These are phyloP conservation scores for Stentor roeselii DNA, from an alignment of 73 alveolate species.

Conservation along the genomic window DNA sequence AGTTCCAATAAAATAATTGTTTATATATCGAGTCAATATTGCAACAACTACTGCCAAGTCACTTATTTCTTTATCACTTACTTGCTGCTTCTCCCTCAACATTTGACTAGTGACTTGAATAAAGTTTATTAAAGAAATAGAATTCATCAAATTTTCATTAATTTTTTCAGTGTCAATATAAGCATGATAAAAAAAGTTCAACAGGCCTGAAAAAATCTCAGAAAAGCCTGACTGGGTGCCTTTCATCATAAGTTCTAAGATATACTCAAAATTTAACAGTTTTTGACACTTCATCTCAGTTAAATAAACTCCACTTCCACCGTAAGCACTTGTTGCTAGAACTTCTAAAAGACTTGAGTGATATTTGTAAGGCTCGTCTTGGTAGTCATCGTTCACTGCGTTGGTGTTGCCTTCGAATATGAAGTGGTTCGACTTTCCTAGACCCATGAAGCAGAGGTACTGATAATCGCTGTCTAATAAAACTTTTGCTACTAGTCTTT, in stretches of 20 bases:
- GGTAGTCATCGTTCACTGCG: background rate
- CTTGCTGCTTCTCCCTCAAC: background rate
- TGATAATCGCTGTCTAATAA: constrained; percentile 4
- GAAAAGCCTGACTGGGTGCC: background rate
- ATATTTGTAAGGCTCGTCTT: constrained; percentile 52
- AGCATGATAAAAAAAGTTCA: background rate
- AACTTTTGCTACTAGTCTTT: background rate
- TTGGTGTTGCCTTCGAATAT: background rate
- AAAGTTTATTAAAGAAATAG: background rate
- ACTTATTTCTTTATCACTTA: background rate
- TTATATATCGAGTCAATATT: too few relatives aligned
- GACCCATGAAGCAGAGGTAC: background rate
- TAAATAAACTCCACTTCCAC: constrained; percentile 3
- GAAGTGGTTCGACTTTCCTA: background rate
- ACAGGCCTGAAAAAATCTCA: background rate
- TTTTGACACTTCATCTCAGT: constrained; percentile 17
- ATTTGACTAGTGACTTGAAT: background rate
- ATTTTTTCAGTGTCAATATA: constrained; percentile 26
- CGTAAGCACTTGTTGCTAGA: constrained; percentile 17
- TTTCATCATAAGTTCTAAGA: background rate
- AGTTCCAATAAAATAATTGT: background rate
- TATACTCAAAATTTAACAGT: background rate
- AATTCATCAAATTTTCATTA: background rate
- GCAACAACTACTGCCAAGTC: background rate
- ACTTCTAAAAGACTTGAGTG: constrained; percentile 43